phyloP scores from a whole-genome alignment of 176 grass and related monocot genomes.

The Panicum miliaceum region DNA sequence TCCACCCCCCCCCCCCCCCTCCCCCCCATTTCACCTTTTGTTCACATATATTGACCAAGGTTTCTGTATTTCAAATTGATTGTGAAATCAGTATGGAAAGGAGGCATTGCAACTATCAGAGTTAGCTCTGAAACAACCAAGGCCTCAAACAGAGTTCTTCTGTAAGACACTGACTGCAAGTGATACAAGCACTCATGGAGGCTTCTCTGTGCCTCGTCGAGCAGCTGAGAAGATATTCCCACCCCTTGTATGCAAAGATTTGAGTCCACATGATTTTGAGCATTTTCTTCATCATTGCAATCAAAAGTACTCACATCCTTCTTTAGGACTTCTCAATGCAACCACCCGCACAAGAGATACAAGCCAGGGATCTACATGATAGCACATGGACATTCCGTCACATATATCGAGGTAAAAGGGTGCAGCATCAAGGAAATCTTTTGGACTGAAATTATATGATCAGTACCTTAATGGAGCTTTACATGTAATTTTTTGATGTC shows the following conservation, averaged over 20 bases:
- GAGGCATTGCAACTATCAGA: slow-evolving; percentile 65
- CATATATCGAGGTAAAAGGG: slow-evolving; percentile 65
- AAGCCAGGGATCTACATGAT: slow-evolving; percentile 73
- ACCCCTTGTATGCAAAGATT: slow-evolving; percentile 51
- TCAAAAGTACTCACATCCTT: slow-evolving; percentile 8
- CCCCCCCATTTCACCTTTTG: not conserved
- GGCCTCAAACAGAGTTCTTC: slow-evolving; percentile 69
- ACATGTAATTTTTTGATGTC: not conserved
- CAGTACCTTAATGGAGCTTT: not conserved
- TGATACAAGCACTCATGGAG: slow-evolving; percentile 77
- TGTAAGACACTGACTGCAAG: slow-evolving; percentile 80
- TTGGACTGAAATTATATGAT: not conserved
- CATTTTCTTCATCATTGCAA: not conserved
- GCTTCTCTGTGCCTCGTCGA: slow-evolving; percentile 75
- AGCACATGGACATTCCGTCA: slow-evolving; percentile 73
- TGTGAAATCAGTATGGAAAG: slow-evolving; percentile 61
- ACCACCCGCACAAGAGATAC: slow-evolving; percentile 69
- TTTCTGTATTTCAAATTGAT: slow-evolving; percentile 11
- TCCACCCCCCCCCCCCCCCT: too few relatives aligned
- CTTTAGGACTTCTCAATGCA: slow-evolving; percentile 71
- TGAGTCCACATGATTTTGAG: not conserved
- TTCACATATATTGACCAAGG: not conserved
- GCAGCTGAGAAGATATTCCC: slow-evolving; percentile 75
- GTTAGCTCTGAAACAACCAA: slow-evolving; percentile 63
- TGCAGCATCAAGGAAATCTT: not conserved